These are phyloP conservation scores for Aspergillus intermedius DNA, from an alignment of 2,329 filamentous ascomycete species.

Conservation along the genomic window DNA sequence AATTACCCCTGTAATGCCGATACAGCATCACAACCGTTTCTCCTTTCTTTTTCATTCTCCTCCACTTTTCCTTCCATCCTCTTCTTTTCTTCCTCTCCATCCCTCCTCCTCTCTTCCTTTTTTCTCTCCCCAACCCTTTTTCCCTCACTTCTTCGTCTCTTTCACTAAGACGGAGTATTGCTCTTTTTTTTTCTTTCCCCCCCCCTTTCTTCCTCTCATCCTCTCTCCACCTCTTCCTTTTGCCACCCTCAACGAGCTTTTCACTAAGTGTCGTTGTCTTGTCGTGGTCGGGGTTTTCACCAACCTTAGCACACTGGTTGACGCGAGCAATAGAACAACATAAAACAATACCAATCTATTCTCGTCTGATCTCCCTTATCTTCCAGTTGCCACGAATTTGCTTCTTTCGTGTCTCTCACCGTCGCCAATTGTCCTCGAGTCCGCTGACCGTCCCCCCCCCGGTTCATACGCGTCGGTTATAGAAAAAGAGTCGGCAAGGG, in stretches of 20 bases:
- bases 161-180: conserved; percentile 12
- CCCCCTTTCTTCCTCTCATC: conserved; percentile 9
- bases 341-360: not conserved
- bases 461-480: not conserved
- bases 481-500: too few relatives aligned
- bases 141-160: conserved; percentile 9
- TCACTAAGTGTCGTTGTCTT: conserved; percentile 46
- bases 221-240: conserved; percentile 14
- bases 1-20: too few relatives aligned
- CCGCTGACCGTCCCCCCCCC: not conserved
- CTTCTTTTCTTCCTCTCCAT: conserved; percentile 8
- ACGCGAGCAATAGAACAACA: not conserved
- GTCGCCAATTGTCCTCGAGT: too few relatives aligned
- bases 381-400: not conserved
- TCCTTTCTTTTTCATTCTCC: conserved; percentile 4
- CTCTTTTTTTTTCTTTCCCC: conserved; percentile 7
- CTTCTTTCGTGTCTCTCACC: not conserved
- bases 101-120: conserved; percentile 7
- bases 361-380: not conserved
- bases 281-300: conserved; percentile 18
- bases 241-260: conserved; percentile 40
- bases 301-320: not conserved
- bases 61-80: not conserved
- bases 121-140: conserved; percentile 12
- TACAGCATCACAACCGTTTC: not conserved